These are phyloP conservation scores for Hygrocybe coccinea DNA, from an alignment of 768 basidiomycete genomes.

Conservation along the genomic window DNA sequence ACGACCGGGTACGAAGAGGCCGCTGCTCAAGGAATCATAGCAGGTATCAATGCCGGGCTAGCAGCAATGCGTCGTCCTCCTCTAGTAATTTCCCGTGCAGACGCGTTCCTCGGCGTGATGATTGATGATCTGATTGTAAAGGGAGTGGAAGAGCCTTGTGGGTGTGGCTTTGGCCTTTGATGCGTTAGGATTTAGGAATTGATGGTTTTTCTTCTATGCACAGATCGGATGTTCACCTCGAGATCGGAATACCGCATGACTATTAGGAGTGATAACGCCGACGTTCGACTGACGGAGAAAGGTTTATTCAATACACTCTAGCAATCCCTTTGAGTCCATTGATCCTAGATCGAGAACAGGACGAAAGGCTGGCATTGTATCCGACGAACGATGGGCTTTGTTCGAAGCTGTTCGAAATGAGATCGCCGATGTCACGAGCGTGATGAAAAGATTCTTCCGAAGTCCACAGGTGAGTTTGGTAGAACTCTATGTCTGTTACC, in stretches of 20 bases:
- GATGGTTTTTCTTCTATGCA: constrained; percentile 33
- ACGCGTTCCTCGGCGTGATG: constrained; percentile 86
- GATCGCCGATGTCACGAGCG: constrained; percentile 32
- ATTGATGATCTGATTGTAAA: constrained; percentile 87
- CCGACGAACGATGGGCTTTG: constrained; percentile 39
- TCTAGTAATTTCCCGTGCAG: constrained; percentile 70
- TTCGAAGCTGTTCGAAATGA: constrained; percentile 32
- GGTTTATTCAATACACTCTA: constrained; percentile 39
- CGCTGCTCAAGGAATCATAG: constrained; percentile 83
- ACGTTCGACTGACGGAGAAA: constrained; percentile 72
- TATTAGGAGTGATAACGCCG: constrained; percentile 85
- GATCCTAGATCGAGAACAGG: constrained; percentile 26
- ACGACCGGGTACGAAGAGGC: constrained; percentile 96
- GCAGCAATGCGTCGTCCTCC: constrained; percentile 52
- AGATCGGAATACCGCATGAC: constrained; percentile 88
- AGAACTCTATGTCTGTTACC: not conserved
- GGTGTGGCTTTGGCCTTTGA: constrained; percentile 19
- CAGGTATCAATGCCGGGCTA: constrained; percentile 84
- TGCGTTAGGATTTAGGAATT: too few relatives aligned
- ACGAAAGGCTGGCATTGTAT: constrained; percentile 40
- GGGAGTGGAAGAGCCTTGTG: constrained; percentile 89
- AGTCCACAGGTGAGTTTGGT: constrained; percentile 40
- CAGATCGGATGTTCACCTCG: constrained; percentile 92
- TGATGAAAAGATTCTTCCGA: constrained; percentile 34
- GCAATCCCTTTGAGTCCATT: not conserved